A percentile compares a stretch with the other conserved stretches of the same genome.
phyloP scores from a whole-genome alignment of 768 basidiomycete species.

The Kwoniella dejecticola region DNA sequence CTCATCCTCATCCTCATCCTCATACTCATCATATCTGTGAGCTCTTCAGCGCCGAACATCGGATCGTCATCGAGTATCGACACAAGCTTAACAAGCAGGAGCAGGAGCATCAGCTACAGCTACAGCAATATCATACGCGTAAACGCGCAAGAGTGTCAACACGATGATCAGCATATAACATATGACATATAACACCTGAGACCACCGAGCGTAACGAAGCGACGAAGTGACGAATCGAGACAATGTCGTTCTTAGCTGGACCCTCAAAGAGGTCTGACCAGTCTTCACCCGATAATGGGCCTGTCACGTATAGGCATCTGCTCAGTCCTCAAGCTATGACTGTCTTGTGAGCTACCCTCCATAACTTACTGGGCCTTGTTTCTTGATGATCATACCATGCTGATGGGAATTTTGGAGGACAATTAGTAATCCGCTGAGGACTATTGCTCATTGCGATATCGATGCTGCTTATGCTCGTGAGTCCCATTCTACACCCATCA shows the following conservation, averaged over 20 bases:
- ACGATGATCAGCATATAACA: too few relatives aligned
- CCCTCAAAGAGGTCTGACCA: conserved; percentile 15
- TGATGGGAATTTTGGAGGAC: not conserved
- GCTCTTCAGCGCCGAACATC: too few relatives aligned
- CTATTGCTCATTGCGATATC: conserved; percentile 84
- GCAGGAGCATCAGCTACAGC: too few relatives aligned
- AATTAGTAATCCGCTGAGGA: conserved; percentile 58
- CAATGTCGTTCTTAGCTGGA: conserved; percentile 39
- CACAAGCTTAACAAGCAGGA: too few relatives aligned
- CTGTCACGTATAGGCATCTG: conserved; percentile 29
- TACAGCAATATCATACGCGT: too few relatives aligned
- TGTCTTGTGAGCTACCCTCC: conserved; percentile 30
- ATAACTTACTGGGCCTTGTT: not conserved
- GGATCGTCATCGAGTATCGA: too few relatives aligned
- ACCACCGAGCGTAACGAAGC: too few relatives aligned
- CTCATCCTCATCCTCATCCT: too few relatives aligned
- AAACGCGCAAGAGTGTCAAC: too few relatives aligned
- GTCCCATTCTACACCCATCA: conserved; percentile 67
- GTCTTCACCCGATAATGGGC: conserved; percentile 4
- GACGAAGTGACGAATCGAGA: too few relatives aligned
- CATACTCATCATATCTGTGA: too few relatives aligned
- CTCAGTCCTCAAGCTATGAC: conserved; percentile 48
- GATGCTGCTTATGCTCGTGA: conserved; percentile 60
- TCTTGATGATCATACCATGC: not conserved
- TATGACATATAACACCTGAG: too few relatives aligned